Evolutionary conservation across 2,329 filamentous ascomycete genomes (phyloP).

Genomic region (Paraphaeosphaeria minitans): DNA sequence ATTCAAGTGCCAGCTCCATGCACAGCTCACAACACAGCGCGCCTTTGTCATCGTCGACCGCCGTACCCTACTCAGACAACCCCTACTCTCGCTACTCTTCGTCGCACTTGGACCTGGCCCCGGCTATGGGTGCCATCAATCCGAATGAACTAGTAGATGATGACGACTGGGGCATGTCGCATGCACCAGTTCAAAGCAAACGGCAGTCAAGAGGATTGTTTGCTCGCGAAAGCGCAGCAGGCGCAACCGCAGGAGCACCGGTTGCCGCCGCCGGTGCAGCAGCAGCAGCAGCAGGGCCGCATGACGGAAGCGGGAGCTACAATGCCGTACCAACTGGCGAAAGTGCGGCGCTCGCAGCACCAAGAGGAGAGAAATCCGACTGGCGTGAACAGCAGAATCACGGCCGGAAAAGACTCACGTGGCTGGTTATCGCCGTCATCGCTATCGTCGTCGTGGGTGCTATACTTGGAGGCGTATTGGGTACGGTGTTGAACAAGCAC

Average conservation of each 20-base stretch:
- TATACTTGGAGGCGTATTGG: conserved; percentile 75
- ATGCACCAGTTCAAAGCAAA: conserved; percentile 52
- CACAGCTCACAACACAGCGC: conserved; percentile 57
- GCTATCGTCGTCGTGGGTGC: conserved; percentile 69
- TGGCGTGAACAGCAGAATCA: conserved; percentile 66
- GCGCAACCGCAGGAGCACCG: conserved; percentile 48
- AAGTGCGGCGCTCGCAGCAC: neutral
- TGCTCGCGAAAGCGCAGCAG: conserved; percentile 47
- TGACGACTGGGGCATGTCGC: conserved; percentile 78
- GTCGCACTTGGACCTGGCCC: conserved; percentile 38
- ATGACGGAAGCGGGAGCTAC: conserved; percentile 58
- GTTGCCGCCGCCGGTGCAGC: conserved; percentile 50
- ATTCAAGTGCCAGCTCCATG: conserved; percentile 51
- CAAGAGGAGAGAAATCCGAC: conserved; percentile 64
- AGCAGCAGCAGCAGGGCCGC: conserved; percentile 48
- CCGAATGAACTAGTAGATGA: conserved; percentile 84
- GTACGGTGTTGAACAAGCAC: conserved; percentile 66
- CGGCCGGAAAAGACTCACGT: conserved; percentile 70
- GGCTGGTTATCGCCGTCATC: conserved; percentile 69
- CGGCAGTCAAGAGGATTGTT: conserved; percentile 61
- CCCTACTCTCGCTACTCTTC: conserved; percentile 67
- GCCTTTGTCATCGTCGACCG: conserved; percentile 48
- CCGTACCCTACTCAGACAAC: conserved; percentile 62
- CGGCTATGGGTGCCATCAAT: conserved; percentile 61
- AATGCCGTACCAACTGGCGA: conserved; percentile 49